Percentiles rank a stretch among this genome's conserved stretches.
phyloP scores from a whole-genome alignment of 2,329 filamentous ascomycete species.

The Herpotrichia juniperi region DNA sequence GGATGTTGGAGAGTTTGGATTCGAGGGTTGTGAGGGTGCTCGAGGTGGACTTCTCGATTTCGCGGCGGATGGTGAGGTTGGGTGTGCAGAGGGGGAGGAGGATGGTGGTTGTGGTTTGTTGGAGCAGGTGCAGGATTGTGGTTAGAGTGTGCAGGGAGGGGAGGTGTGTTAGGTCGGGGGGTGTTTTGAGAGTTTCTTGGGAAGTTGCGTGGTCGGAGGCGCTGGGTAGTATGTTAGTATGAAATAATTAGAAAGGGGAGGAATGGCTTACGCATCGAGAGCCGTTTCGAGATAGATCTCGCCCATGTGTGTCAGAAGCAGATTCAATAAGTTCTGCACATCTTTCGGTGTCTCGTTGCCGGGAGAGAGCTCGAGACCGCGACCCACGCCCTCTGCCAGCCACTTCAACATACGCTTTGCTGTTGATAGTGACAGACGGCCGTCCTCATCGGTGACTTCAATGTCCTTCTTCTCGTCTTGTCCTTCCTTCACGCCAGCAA shows the following conservation, averaged over 20 bases:
- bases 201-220: conserved; percentile 71
- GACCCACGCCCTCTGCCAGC: conserved; percentile 92
- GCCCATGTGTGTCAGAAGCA: conserved; percentile 86
- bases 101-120: conserved; percentile 88
- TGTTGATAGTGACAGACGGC: conserved; percentile 78
- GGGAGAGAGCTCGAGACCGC: conserved; percentile 88
- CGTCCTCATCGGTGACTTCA: conserved; percentile 89
- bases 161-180: conserved; percentile 88
- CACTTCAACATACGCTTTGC: conserved; percentile 99
- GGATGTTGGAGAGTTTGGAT: conserved; percentile 76
- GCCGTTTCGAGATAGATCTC: conserved; percentile 75
- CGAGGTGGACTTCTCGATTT: conserved; percentile 84
- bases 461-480: conserved; percentile 82
- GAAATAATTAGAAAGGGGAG: background rate
- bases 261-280: conserved; percentile 60
- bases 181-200: conserved; percentile 80
- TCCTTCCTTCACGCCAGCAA: conserved; percentile 81
- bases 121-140: conserved; percentile 90
- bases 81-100: conserved; percentile 87
- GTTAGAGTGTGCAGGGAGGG: conserved; percentile 80
- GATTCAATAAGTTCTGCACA: conserved; percentile 80
- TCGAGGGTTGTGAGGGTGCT: conserved; percentile 78
- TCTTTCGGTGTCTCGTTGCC: conserved; percentile 92
- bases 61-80: conserved; percentile 87
- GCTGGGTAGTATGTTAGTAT: conserved; percentile 22